Percentiles rank a stretch among this genome's conserved stretches.
Conservation (phyloP, 768 basidiomycete species). For the Suillus alpinus region DNA sequence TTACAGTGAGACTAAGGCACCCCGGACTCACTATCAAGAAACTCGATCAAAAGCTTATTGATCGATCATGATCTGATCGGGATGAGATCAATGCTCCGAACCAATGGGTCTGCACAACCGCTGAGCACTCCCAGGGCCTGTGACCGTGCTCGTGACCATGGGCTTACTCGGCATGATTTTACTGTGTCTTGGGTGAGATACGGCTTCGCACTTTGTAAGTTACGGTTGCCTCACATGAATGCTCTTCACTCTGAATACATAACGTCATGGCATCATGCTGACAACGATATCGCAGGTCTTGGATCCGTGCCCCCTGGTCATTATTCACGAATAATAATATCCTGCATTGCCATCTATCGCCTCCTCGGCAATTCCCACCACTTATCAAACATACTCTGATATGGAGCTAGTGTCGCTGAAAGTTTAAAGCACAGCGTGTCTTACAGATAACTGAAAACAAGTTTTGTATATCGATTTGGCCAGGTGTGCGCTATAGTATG, state of each 20-base stretch:
- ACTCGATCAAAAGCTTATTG: conserved; percentile 5
- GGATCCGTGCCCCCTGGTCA: neutral
- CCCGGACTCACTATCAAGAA: neutral
- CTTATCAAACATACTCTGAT: neutral
- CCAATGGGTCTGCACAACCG: neutral
- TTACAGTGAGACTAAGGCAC: conserved; percentile 3
- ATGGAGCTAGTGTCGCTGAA: neutral
- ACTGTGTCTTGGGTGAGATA: neutral
- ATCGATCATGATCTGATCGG: conserved; percentile 5
- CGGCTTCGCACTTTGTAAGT: neutral
- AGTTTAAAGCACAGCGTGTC: neutral
- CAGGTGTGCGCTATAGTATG: neutral
- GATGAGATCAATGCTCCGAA: neutral
- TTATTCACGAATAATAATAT: neutral
- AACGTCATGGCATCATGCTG: neutral
- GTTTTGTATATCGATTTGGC: neutral
- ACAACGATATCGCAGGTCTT: neutral
- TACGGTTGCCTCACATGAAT: neutral
- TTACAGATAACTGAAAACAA: neutral
- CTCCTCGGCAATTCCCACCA: neutral
- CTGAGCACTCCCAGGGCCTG: neutral
- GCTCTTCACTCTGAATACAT: neutral
- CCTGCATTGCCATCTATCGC: neutral
- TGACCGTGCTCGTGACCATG: neutral
- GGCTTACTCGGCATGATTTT: neutral